Evolutionary conservation across 2,329 filamentous ascomycete species (phyloP).

Genomic region (Ascocoryne sarcoides): DNA sequence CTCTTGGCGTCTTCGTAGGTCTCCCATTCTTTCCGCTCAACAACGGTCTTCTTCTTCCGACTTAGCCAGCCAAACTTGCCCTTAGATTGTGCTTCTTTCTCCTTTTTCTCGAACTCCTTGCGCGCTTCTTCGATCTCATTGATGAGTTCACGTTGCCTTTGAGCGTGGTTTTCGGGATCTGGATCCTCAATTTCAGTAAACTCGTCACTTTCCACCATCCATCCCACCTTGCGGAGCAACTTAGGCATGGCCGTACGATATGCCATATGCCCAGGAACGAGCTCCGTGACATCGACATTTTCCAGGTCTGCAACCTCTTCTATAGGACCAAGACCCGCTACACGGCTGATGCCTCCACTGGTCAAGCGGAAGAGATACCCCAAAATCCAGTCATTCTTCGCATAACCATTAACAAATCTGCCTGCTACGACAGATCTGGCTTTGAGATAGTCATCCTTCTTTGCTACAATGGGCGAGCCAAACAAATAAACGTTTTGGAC

Average conservation of each 20-base stretch:
- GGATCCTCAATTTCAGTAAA: slow-evolving; percentile 96
- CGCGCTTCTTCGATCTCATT: slow-evolving; percentile 94
- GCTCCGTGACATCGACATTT: slow-evolving; percentile 78
- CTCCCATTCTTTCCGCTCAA: slow-evolving; percentile 84
- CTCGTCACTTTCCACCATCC: slow-evolving; percentile 85
- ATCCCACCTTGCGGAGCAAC: slow-evolving; percentile 78
- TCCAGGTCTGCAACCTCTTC: slow-evolving; percentile 73
- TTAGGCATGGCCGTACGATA: slow-evolving; percentile 89
- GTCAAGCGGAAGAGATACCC: slow-evolving; percentile 94
- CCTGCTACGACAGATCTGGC: slow-evolving; percentile 79
- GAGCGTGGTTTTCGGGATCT: slow-evolving; percentile 84
- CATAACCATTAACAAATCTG: slow-evolving; percentile 91
- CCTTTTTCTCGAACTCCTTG: slow-evolving; percentile 73
- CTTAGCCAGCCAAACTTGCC: slow-evolving; percentile 68
- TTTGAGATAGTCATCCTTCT: slow-evolving; percentile 78
- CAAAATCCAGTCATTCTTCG: slow-evolving; percentile 93
- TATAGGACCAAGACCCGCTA: slow-evolving; percentile 75
- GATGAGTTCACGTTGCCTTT: slow-evolving; percentile 85
- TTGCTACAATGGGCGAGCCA: slow-evolving; percentile 84
- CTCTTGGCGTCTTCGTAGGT: slow-evolving; percentile 71
- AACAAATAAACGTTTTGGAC: slow-evolving; percentile 95
- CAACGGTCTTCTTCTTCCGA: slow-evolving; percentile 62
- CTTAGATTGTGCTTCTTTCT: slow-evolving; percentile 49
- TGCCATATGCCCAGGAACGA: slow-evolving; percentile 90
- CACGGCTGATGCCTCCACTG: slow-evolving; percentile 78